Percentiles rank a stretch among this genome's conserved stretches.
These are phyloP conservation scores for Blastomyces percursus DNA, from an alignment of 2,329 filamentous ascomycete genomes.

Conservation along the genomic window DNA sequence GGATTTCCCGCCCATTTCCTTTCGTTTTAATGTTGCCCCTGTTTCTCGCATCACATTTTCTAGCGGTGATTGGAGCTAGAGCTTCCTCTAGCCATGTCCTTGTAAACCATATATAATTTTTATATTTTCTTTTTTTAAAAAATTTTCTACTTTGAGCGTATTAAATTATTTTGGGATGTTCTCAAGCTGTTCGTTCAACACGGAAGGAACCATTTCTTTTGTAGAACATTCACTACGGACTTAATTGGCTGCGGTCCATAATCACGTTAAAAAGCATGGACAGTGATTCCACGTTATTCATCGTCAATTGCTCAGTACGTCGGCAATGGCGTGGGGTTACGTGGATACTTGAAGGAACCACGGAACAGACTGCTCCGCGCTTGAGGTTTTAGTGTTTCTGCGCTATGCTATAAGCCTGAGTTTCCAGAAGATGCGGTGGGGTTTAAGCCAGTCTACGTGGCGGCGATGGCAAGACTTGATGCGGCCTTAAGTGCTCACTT, in stretches of 20 bases:
- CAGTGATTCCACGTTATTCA: background rate
- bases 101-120: no score
- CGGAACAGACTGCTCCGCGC: background rate
- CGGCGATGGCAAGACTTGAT: background rate
- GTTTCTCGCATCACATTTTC: background rate
- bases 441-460: background rate
- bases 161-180: background rate
- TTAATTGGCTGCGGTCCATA: background rate
- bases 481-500: no score
- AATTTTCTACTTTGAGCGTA: background rate
- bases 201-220: background rate
- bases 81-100: background rate
- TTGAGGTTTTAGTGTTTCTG: background rate
- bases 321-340: background rate
- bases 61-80: background rate
- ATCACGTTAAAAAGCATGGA: background rate
- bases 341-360: background rate
- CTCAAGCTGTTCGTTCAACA: background rate
- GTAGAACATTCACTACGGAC: no score
- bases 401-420: background rate
- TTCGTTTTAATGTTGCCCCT: background rate
- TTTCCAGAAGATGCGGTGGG: background rate
- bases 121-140: background rate
- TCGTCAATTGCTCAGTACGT: background rate
- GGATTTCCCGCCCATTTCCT: background rate